Percentiles rank a stretch among this genome's conserved stretches.
Evolutionary conservation across 768 basidiomycete species (phyloP).

Genomic region (Flagelloscypha sp.): DNA sequence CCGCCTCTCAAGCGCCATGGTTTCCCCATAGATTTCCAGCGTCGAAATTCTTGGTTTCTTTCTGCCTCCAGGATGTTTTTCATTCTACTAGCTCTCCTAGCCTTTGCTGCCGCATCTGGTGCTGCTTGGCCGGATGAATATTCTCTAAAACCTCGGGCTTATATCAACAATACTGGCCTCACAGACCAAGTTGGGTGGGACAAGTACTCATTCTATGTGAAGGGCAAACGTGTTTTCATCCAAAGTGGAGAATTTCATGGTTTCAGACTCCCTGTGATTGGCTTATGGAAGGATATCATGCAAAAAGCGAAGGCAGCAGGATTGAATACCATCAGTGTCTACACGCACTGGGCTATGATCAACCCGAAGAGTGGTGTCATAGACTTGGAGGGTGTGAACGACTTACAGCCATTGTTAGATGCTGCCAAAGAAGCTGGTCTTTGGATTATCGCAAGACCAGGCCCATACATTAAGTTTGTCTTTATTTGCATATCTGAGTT

Average conservation of each 20-base stretch:
- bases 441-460: constrained; percentile 60
- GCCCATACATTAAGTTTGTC: constrained; percentile 19
- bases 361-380: constrained; percentile 52
- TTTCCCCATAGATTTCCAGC: no score
- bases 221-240: constrained; percentile 42
- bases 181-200: constrained; percentile 21
- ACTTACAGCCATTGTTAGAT: constrained; percentile 48
- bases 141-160: no score
- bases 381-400: constrained; percentile 52
- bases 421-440: constrained; percentile 55
- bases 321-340: constrained; percentile 57
- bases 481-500: neutral
- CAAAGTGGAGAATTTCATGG: constrained; percentile 64
- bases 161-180: constrained; percentile 8
- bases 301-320: constrained; percentile 61
- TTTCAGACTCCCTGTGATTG: constrained; percentile 57
- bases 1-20: no score
- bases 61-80: no score
- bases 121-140: no score
- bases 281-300: constrained; percentile 59
- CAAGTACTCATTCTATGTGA: constrained; percentile 40
- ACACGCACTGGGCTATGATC: constrained; percentile 59
- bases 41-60: no score
- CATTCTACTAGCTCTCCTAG: no score
- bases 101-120: no score